phyloP scores from a whole-genome alignment of 2,329 filamentous ascomycete species.

The Gyromitra esculenta region DNA sequence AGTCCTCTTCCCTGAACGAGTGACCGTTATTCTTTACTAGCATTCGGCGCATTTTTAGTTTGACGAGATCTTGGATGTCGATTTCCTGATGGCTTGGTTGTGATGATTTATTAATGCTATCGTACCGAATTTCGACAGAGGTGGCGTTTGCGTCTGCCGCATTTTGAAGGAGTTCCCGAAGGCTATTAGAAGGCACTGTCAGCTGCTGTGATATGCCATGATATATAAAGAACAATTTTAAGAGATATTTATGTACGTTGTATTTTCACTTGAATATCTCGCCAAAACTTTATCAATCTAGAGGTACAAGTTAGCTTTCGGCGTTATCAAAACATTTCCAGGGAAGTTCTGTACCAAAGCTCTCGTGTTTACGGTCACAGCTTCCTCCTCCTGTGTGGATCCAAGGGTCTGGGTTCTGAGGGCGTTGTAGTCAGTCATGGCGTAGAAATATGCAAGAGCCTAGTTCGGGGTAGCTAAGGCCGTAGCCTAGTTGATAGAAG shows the following conservation, averaged over 20 bases:
- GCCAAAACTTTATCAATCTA: conserved; percentile 95
- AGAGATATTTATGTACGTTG: conserved; percentile 61
- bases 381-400: conserved; percentile 90
- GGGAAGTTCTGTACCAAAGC: conserved; percentile 67
- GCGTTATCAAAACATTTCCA: background rate
- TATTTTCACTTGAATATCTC: conserved; percentile 96
- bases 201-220: conserved; percentile 38
- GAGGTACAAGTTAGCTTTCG: conserved; percentile 31
- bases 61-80: conserved; percentile 62
- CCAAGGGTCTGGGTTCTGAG: conserved; percentile 87
- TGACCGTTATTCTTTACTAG: conserved; percentile 92
- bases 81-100: conserved; percentile 50
- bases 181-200: conserved; percentile 63
- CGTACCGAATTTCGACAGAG: conserved; percentile 88
- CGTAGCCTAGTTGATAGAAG: conserved; percentile 10
- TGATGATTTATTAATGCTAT: conserved; percentile 61
- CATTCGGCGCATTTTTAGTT: conserved; percentile 88
- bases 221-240: background rate
- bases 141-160: conserved; percentile 95
- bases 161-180: conserved; percentile 96
- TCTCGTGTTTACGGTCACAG: conserved; percentile 95
- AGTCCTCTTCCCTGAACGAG: conserved; percentile 88
- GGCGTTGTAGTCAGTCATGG: conserved; percentile 71
- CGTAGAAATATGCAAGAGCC: background rate
- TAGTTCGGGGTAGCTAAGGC: conserved; percentile 30